Evolutionary conservation across 495 filamentous ascomycete species (phyloP), one percentile per base, ranked within the genome.

Genomic region (Cercophora newfieldiana): DNA sequence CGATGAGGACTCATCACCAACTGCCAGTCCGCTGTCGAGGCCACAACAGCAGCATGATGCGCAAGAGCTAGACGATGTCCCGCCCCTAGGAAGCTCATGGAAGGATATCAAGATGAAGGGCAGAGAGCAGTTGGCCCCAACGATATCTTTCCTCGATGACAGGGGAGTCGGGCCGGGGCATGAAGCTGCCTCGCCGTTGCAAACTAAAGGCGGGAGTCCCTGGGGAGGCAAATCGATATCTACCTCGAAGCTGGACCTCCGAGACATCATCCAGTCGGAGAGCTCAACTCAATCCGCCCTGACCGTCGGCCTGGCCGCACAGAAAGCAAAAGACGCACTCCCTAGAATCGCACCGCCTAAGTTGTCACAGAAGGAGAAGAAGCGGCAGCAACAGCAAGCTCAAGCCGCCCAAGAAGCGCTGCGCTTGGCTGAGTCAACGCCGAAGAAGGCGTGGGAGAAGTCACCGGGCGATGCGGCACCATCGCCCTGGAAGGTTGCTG

Each of bases 291-390:
- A 86, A 6, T 97, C 93, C 0, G 88, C 86, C 33, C 79, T 97
- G 1, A 90, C 93, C 0, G 78, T 89, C n/a, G 91, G 82, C 0
- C 82, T 97, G 58, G 84, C 86, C 67, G 87, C 74, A 37, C 79
- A 83, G 63, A 81, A 66, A 57, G 68, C 66, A 7, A 81, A 78
- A 57, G 81, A 83, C 2, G 54, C 69, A 12, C 60, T 65, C 7
- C 67, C 65, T 7, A 81, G 78, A 70, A 29, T 65, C 22, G 56
- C 76, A 1, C 79, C 64, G 53, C 78, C 73, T 75, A 96, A 87
- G 68, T 68, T 96, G 49, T 95, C 92, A 1, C 95, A 98, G 68
- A 94, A 93, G 72, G 94, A 97, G 72, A 87, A 92, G 12, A 97
- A 97, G 78, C 91, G 86, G 72, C 85, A 91, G 55, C 87, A 91